Percentiles rank a stretch among this genome's conserved stretches.
Evolutionary conservation across 345 rosid species (phyloP).

Genomic region (Rhodamnia argentea): DNA sequence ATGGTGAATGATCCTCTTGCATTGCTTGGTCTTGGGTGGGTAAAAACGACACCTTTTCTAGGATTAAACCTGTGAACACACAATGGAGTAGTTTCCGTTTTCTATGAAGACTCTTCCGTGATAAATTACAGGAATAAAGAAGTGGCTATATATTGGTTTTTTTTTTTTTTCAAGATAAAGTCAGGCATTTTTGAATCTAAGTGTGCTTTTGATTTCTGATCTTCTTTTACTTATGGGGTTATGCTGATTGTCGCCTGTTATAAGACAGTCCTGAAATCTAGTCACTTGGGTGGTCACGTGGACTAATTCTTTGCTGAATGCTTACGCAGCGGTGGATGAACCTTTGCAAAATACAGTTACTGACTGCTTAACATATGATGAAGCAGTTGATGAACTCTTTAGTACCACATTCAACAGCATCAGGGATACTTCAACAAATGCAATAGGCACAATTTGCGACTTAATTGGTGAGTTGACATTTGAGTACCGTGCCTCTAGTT

Average conservation of each 20-base stretch:
- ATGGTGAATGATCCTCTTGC: neutral
- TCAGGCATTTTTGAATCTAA: neutral
- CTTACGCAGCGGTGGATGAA: conserved; percentile 25
- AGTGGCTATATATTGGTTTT: neutral
- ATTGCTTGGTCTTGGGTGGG: neutral
- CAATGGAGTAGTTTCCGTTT: neutral
- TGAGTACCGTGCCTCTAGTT: neutral
- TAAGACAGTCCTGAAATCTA: neutral
- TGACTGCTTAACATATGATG: conserved; percentile 39
- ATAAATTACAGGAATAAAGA: neutral
- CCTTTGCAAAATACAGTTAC: conserved; percentile 27
- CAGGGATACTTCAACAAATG: conserved; percentile 45
- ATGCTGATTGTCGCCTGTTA: neutral
- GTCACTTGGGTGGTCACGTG: neutral
- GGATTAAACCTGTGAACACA: neutral
- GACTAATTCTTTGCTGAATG: neutral
- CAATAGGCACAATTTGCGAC: conserved; percentile 48
- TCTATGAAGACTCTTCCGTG: neutral
- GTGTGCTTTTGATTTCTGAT: neutral
- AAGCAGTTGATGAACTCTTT: conserved; percentile 77
- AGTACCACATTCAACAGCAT: conserved; percentile 66
- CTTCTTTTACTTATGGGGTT: neutral
- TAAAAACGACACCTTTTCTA: neutral
- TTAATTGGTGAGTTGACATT: conserved; percentile 55
- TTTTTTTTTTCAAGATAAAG: neutral